These are phyloP conservation scores for Lasiodiplodia sp. DNA, from an alignment of 2,329 filamentous ascomycete species.

Conservation along the genomic window DNA sequence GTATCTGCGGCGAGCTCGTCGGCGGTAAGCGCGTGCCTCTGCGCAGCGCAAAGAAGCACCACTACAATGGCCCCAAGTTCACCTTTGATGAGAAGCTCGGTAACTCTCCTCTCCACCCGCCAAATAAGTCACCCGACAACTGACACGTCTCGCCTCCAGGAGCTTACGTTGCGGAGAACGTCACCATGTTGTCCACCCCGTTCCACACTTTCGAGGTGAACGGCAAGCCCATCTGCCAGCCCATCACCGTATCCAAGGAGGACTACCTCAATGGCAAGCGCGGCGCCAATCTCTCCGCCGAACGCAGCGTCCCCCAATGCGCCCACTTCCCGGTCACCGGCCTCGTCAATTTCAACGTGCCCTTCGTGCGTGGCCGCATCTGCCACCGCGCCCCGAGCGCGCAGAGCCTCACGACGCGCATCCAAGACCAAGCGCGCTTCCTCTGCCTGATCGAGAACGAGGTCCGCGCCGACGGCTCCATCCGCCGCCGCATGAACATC, in stretches of 20 bases:
- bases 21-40: conserved; percentile 1
- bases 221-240: conserved; percentile 1
- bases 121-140: not conserved
- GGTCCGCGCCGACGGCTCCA: not conserved
- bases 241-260: not conserved
- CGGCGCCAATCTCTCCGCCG: not conserved
- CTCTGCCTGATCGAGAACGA: conserved; percentile 23
- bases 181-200: not conserved
- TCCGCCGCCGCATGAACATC: conserved; percentile 22
- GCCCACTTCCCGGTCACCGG: conserved; percentile 23
- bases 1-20: conserved; percentile 7
- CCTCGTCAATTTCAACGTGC: not conserved
- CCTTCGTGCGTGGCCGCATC: conserved; percentile 8
- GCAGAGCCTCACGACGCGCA: not conserved
- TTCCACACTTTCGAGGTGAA: not conserved
- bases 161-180: not conserved
- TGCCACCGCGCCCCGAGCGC: not conserved
- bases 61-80: conserved; percentile 6
- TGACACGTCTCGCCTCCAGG: not conserved
- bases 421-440: conserved; percentile 13
- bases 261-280: not conserved
- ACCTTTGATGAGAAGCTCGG: not conserved
- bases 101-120: not conserved
- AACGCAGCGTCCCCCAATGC: conserved; percentile 17
- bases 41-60: not conserved